These are phyloP conservation scores for Epichloe sibirici DNA, from an alignment of 2,329 filamentous ascomycete species.

Conservation along the genomic window DNA sequence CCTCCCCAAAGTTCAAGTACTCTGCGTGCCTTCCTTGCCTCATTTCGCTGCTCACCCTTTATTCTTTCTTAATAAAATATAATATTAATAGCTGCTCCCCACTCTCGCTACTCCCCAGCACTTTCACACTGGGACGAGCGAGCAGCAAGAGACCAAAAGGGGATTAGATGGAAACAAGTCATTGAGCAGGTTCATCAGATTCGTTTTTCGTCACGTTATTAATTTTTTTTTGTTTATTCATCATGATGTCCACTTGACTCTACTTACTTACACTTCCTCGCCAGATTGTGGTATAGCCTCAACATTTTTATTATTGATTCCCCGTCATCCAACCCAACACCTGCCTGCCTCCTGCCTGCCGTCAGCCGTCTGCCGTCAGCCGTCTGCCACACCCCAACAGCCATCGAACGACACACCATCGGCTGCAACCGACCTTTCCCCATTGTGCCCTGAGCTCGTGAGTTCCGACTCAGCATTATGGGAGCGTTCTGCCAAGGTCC, in stretches of 20 bases:
- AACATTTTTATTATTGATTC: neutral
- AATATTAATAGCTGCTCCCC: neutral
- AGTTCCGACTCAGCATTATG: constrained; percentile 1
- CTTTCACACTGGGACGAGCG: neutral
- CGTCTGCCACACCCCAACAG: neutral
- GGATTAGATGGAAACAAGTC: neutral
- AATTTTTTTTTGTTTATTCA: neutral
- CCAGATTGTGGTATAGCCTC: neutral
- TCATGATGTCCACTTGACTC: neutral
- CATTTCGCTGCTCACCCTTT: neutral
- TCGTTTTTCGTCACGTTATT: neutral
- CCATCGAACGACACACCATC: neutral
- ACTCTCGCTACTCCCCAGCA: neutral
- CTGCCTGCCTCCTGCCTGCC: too few species aligned
- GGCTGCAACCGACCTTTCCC: neutral
- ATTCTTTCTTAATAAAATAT: neutral
- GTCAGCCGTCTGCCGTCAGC: too few species aligned
- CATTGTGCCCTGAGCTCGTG: neutral
- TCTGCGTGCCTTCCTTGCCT: neutral
- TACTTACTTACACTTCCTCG: neutral
- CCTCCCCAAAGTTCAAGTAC: neutral
- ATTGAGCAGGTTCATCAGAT: neutral
- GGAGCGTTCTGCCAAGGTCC: constrained; percentile 4
- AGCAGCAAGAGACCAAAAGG: neutral
- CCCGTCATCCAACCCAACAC: too few species aligned